A percentile compares a stretch with the other conserved stretches of the same genome.
Conservation (phyloP, 2,329 filamentous ascomycete genomes). For the Peltaster fructicola region DNA sequence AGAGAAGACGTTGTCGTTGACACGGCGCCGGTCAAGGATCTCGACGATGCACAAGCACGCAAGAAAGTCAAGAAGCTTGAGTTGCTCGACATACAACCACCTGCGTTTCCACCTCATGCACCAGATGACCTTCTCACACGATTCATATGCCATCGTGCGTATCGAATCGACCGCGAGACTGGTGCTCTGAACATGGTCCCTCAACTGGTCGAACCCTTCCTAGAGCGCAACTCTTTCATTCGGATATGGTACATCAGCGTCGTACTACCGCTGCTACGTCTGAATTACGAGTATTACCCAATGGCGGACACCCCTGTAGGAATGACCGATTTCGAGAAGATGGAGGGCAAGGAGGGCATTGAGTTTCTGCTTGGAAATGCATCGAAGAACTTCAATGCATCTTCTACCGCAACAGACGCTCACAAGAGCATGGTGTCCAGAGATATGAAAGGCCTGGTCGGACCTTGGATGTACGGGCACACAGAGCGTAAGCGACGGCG, state of each 20-base stretch:
- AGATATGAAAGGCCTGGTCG: constrained; percentile 50
- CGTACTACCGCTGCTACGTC: constrained; percentile 49
- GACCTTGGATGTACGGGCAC: constrained; percentile 55
- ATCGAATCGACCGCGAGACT: constrained; percentile 52
- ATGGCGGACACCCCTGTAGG: constrained; percentile 31
- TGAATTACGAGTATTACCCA: constrained; percentile 54
- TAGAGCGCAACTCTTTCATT: constrained; percentile 42
- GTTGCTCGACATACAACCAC: constrained; percentile 39
- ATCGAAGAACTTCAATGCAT: constrained; percentile 19
- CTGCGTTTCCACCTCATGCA: constrained; percentile 30
- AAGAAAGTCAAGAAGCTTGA: constrained; percentile 46
- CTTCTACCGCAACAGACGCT: constrained; percentile 9
- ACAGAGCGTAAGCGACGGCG: constrained; percentile 36
- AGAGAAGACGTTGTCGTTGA: constrained; percentile 33
- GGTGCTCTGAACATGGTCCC: constrained; percentile 54
- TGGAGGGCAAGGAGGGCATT: constrained; percentile 42
- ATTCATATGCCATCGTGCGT: constrained; percentile 51
- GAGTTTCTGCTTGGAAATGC: constrained; percentile 44
- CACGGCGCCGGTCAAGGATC: constrained; percentile 34
- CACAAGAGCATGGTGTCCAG: constrained; percentile 31
- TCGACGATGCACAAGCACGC: constrained; percentile 47
- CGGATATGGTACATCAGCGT: constrained; percentile 52
- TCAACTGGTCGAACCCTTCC: constrained; percentile 49
- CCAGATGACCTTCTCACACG: constrained; percentile 38
- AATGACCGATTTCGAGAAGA: constrained; percentile 44